Conservation (phyloP, 345 rosid genomes). For the Psidium friedrichsthalianum region DNA sequence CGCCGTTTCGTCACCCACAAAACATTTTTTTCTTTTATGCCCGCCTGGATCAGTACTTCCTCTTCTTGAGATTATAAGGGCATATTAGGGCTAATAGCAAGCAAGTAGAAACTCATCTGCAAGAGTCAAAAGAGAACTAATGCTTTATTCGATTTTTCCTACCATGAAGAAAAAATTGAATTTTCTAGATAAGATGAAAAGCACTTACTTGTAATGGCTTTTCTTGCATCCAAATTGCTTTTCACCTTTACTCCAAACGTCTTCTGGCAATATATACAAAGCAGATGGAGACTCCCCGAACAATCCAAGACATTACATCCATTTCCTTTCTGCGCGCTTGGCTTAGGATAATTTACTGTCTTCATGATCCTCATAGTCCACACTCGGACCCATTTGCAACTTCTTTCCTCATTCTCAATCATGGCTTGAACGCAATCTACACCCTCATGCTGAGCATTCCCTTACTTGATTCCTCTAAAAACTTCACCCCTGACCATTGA, state of each 20-base stretch:
- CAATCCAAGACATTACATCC: background rate
- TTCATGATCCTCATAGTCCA: slow-evolving; percentile 2
- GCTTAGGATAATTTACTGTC: slow-evolving; percentile 6
- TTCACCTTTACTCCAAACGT: slow-evolving; percentile 48
- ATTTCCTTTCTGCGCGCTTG: slow-evolving; percentile 7
- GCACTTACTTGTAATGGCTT: slow-evolving; percentile 61
- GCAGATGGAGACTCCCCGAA: slow-evolving; percentile 24
- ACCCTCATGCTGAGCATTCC: background rate
- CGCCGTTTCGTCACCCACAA: background rate
- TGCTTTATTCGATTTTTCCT: background rate
- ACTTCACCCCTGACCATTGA: slow-evolving; percentile 22
- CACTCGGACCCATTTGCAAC: slow-evolving; percentile 19
- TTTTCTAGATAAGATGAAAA: slow-evolving; percentile 6
- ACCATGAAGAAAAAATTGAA: background rate
- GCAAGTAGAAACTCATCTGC: background rate
- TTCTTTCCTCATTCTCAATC: slow-evolving; percentile 11
- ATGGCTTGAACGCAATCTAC: slow-evolving; percentile 1
- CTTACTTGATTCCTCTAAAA: background rate
- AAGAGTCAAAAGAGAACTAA: background rate
- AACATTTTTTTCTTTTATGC: background rate
- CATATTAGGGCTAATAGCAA: background rate
- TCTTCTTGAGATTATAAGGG: background rate
- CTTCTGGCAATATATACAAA: slow-evolving; percentile 38
- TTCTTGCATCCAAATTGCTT: slow-evolving; percentile 65
- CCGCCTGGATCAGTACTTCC: background rate